Conservation (phyloP, 805 yeast genomes). For the Dipodascopsis uninucleata region DNA sequence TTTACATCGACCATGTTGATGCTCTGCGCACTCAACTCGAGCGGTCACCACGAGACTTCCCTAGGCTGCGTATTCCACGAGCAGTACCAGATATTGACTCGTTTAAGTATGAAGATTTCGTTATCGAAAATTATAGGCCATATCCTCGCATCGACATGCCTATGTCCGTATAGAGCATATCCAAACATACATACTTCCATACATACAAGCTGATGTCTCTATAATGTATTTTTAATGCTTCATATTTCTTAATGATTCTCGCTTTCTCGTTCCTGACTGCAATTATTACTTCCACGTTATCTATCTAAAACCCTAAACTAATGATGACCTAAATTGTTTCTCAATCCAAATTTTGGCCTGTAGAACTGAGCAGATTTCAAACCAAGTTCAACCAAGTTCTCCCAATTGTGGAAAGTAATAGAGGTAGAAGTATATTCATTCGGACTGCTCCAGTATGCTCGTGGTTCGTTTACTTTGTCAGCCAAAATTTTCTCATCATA, state of each 20-base stretch:
- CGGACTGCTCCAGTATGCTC: no score
- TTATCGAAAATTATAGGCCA: constrained; percentile 74
- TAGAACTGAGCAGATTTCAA: no score
- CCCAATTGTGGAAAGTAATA: no score
- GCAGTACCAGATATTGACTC: constrained; percentile 74
- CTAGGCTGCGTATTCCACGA: constrained; percentile 68
- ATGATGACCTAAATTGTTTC: no score
- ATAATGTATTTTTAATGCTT: background rate
- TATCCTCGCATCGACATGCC: constrained; percentile 85
- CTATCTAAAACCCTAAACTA: no score
- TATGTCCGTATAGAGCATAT: constrained; percentile 97
- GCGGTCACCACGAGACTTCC: constrained; percentile 76
- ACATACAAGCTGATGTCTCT: background rate
- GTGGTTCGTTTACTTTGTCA: no score
- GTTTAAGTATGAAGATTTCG: constrained; percentile 84
- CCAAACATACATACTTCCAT: no score
- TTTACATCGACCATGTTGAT: constrained; percentile 87
- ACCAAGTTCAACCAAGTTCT: no score
- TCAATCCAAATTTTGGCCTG: no score
- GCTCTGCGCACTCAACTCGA: constrained; percentile 77
- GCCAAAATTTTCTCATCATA: no score
- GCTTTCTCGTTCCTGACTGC: background rate
- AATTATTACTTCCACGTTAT: no score
- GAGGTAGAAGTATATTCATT: no score
- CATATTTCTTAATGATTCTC: background rate